phyloP scores from a whole-genome alignment of 495 filamentous ascomycete genomes.

The Neurospora pannonica region DNA sequence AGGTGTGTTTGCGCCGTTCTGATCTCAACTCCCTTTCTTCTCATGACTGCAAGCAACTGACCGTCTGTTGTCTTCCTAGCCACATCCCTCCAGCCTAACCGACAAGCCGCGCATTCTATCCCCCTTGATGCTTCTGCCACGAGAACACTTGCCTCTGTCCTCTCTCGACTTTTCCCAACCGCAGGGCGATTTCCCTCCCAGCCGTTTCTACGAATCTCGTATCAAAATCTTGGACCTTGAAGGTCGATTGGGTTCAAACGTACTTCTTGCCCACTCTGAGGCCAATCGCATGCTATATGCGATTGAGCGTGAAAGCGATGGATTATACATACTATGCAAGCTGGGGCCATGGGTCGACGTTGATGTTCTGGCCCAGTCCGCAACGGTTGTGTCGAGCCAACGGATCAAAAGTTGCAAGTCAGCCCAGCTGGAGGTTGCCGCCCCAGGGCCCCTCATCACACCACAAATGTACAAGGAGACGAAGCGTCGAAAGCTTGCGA shows the following conservation, averaged over 20 bases:
- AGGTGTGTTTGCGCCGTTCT: slow-evolving; percentile 21
- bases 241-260: slow-evolving; percentile 39
- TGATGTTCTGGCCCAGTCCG: slow-evolving; percentile 31
- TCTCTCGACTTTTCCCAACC: slow-evolving; percentile 49
- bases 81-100: slow-evolving; percentile 46
- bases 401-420: slow-evolving; percentile 10
- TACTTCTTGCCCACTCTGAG: slow-evolving; percentile 60
- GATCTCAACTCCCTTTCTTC: not conserved
- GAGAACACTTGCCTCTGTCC: slow-evolving; percentile 49
- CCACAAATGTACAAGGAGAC: slow-evolving; percentile 30
- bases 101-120: slow-evolving; percentile 51
- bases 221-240: slow-evolving; percentile 55
- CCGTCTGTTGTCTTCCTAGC: slow-evolving; percentile 26
- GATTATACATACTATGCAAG: slow-evolving; percentile 62
- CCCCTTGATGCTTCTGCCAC: slow-evolving; percentile 52
- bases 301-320: slow-evolving; percentile 58
- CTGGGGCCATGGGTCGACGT: slow-evolving; percentile 56
- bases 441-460: slow-evolving; percentile 20
- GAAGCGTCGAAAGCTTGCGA: slow-evolving; percentile 42
- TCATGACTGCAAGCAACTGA: slow-evolving; percentile 8
- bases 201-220: slow-evolving; percentile 48
- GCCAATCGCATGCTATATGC: slow-evolving; percentile 53
- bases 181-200: slow-evolving; percentile 39
- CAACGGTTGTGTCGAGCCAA: slow-evolving; percentile 29
- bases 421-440: slow-evolving; percentile 1